Percentiles rank a stretch among this genome's conserved stretches.
These are phyloP conservation scores for Pseudopyricularia javanii DNA, from an alignment of 2,329 filamentous ascomycete species.

Conservation along the genomic window DNA sequence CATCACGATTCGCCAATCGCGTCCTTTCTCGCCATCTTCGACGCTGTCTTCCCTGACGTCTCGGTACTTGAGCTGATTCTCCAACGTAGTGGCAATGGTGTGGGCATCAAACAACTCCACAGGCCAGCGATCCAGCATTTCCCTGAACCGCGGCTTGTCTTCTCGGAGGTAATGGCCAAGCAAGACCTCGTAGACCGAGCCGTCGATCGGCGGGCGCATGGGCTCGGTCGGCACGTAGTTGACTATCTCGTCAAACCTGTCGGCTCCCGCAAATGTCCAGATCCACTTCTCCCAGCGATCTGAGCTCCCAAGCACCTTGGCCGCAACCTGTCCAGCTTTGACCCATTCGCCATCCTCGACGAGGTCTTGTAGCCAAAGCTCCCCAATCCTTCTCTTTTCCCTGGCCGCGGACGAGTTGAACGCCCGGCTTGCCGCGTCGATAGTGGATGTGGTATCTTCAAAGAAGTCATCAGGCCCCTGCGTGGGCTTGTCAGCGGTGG, in stretches of 20 bases:
- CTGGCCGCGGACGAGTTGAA: conserved; percentile 60
- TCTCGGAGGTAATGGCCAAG: conserved; percentile 77
- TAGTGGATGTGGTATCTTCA: conserved; percentile 49
- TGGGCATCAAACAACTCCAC: conserved; percentile 71
- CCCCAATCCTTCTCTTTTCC: conserved; percentile 83
- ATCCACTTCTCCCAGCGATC: conserved; percentile 93
- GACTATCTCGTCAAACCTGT: conserved; percentile 83
- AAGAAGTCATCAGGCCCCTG: conserved; percentile 51
- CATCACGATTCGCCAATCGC: conserved; percentile 85
- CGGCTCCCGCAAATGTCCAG: conserved; percentile 76
- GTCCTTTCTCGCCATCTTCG: conserved; percentile 57
- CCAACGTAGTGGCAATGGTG: conserved; percentile 64
- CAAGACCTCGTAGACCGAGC: conserved; percentile 77
- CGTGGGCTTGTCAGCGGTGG: conserved; percentile 22
- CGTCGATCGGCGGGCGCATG: conserved; percentile 68
- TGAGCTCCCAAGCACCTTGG: conserved; percentile 68
- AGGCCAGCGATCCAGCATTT: conserved; percentile 74
- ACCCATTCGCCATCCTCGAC: conserved; percentile 64
- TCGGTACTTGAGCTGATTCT: conserved; percentile 67
- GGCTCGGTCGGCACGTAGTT: conserved; percentile 66
- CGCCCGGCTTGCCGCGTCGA: conserved; percentile 44
- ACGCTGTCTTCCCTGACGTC: conserved; percentile 66
- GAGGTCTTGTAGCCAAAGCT: conserved; percentile 84
- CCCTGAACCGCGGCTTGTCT: conserved; percentile 63
- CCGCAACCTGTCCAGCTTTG: conserved; percentile 67